A percentile compares a stretch with the other conserved stretches of the same genome.
Evolutionary conservation across 345 rosid genomes (phyloP).

Genomic region (Brassica incana): DNA sequence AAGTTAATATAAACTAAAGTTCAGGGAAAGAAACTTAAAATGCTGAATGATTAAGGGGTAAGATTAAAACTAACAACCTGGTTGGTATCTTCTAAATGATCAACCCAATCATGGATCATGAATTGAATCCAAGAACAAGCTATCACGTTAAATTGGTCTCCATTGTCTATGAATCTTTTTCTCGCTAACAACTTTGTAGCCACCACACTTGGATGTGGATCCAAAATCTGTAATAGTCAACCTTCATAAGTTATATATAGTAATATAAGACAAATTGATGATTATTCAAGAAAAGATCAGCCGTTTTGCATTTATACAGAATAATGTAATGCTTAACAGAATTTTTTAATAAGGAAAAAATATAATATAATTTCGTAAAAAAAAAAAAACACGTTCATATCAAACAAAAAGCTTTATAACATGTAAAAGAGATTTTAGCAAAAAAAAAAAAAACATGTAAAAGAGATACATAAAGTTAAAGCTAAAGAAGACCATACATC

Average conservation of each 20-base stretch:
- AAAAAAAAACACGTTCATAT: not conserved
- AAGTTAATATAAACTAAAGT: not conserved
- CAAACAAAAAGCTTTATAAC: not conserved
- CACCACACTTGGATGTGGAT: slow-evolving; percentile 74
- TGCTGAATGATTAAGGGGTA: not conserved
- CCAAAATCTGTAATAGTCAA: slow-evolving; percentile 46
- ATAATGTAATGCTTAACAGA: not conserved
- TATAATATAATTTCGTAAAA: not conserved
- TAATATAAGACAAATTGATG: not conserved
- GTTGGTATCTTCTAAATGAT: slow-evolving; percentile 70
- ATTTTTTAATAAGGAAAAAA: not conserved
- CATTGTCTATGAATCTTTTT: slow-evolving; percentile 55
- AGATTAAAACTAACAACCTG: slow-evolving; percentile 41
- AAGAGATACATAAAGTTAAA: not conserved
- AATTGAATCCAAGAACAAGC: slow-evolving; percentile 84
- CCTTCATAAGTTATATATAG: not conserved
- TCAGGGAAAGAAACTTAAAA: not conserved
- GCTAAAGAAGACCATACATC: slow-evolving; percentile 15
- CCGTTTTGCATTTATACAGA: not conserved
- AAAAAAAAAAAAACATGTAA: not conserved
- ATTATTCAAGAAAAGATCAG: not conserved
- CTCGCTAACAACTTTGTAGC: slow-evolving; percentile 63
- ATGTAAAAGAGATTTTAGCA: not conserved
- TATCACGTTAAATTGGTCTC: slow-evolving; percentile 71
- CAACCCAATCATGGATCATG: slow-evolving; percentile 91